Base-by-base conservation (phyloP, 306 rosid species). In the Sechiopsis laciniata region DNA sequence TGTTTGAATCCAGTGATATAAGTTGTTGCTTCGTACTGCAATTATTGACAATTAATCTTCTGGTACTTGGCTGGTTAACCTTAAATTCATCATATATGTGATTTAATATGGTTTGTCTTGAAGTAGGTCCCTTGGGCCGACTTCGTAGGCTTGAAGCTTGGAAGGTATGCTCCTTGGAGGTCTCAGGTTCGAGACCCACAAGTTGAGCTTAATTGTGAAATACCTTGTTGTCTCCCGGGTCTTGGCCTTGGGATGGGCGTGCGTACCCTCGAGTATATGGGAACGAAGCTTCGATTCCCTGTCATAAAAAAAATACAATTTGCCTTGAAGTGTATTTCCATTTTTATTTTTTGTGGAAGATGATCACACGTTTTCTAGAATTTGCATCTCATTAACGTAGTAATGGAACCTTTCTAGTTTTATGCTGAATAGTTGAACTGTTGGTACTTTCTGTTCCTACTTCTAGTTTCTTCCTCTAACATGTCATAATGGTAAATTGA, bases 51-150 rank as follows among this genome's bases (percentile, higher is more conserved):
- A 21, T 14, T n/a, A 48, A 24, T 70, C 74, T 70, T 70, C 13
- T 70, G 45, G 48, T 52, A 14, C 24, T 26, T 70, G 59, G 26
- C 71, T 64, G 71, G 71, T 64, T 64, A 40, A 14, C 74, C 6
- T 9, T 16, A 12, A 68, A 22, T 22, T 13, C 73, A 22, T 13
- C 21, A 70, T 67, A 67, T 46, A 17, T 17, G 51, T 67, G 11
- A 8, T 51, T 64, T 64, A 37, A 64, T 62, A 61, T 3, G 11
- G 69, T 35, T 64, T 37, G 19, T 37, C 24, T 63, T 35, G 48
- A 16, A 32, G 50, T 37, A 32, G 37, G 3, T 32, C 37, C 37
- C 37, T 5, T 1, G 37, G 37, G 37, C 4, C 5, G 37, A 5
- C 37, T 5, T 32, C 37, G 37, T 32, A 1, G 37, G 37, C n/a